These are phyloP conservation scores for Silene conica DNA, from an alignment of 148 eudicot species.

Conservation along the genomic window DNA sequence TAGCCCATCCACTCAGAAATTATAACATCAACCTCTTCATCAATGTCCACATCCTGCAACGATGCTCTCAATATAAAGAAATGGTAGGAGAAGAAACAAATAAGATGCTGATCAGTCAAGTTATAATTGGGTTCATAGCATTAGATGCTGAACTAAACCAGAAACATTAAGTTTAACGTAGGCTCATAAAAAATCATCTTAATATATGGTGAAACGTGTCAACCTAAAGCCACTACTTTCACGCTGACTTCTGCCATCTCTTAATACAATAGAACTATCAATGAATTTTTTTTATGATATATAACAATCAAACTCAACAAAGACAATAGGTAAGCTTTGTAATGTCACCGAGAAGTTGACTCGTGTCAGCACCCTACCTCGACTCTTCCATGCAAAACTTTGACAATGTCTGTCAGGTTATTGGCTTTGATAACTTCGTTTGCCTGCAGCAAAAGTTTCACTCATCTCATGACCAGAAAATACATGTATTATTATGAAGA, in stretches of 20 bases:
- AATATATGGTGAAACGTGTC: neutral
- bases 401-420: conserved; percentile 70
- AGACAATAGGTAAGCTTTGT: conserved; percentile 1
- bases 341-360: neutral
- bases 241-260: neutral
- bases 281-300: neutral
- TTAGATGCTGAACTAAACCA: neutral
- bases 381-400: conserved; percentile 92
- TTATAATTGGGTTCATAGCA: neutral
- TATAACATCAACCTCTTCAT: conserved; percentile 91
- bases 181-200: neutral
- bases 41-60: conserved; percentile 86
- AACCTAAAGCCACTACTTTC: neutral
- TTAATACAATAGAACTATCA: neutral
- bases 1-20: conserved; percentile 99
- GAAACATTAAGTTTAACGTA: neutral
- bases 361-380: conserved; percentile 53
- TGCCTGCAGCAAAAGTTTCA: conserved; percentile 49
- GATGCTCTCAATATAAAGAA: conserved; percentile 9
- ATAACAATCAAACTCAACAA: conserved; percentile 10
- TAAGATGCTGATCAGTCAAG: neutral
- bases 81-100: conserved; percentile 3
- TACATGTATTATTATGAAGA: neutral
- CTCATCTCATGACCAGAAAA: conserved; percentile 13
- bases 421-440: conserved; percentile 92